Percentiles rank a stretch among this genome's conserved stretches.
Conservation (phyloP, 1,284 basidiomycete genomes). For the Ustilago hordei region DNA sequence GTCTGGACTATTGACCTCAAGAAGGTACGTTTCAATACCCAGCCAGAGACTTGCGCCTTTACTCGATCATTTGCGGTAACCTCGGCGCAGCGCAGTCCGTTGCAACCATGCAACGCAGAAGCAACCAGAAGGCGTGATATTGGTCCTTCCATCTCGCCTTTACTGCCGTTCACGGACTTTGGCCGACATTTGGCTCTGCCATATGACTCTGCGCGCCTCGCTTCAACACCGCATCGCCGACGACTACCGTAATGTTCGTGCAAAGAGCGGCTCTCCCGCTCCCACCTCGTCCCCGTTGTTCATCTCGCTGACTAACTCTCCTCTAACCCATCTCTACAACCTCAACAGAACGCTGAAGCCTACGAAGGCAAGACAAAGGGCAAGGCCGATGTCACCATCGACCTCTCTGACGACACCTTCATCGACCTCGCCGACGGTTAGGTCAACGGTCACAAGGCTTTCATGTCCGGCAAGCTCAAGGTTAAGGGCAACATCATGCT, state of each 20-base stretch:
- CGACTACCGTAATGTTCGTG: not conserved
- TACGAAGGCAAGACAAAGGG: conserved; percentile 69
- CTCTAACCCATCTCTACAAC: conserved; percentile 7
- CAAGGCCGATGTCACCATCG: conserved; percentile 70
- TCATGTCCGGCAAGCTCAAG: conserved; percentile 69
- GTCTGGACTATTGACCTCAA: conserved; percentile 89
- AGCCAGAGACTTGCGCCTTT: not conserved
- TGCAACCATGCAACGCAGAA: too few relatives aligned
- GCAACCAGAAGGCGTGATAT: not conserved
- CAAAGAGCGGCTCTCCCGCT: not conserved
- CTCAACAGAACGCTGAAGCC: conserved; percentile 57
- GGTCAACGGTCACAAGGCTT: conserved; percentile 70
- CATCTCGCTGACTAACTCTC: conserved; percentile 6
- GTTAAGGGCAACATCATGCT: conserved; percentile 69
- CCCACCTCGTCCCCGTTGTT: not conserved
- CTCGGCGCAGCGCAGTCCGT: too few relatives aligned
- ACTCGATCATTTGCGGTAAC: not conserved
- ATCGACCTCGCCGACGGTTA: conserved; percentile 69
- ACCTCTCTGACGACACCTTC: conserved; percentile 67
- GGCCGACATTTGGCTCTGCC: too few relatives aligned
- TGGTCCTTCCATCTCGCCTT: not conserved
- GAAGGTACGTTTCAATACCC: conserved; percentile 72
- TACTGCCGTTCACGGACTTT: too few relatives aligned
- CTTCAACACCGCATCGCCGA: not conserved
- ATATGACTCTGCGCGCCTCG: not conserved